Conservation (phyloP, 1,284 basidiomycete genomes). For the Moesziomyces globuligerus region DNA sequence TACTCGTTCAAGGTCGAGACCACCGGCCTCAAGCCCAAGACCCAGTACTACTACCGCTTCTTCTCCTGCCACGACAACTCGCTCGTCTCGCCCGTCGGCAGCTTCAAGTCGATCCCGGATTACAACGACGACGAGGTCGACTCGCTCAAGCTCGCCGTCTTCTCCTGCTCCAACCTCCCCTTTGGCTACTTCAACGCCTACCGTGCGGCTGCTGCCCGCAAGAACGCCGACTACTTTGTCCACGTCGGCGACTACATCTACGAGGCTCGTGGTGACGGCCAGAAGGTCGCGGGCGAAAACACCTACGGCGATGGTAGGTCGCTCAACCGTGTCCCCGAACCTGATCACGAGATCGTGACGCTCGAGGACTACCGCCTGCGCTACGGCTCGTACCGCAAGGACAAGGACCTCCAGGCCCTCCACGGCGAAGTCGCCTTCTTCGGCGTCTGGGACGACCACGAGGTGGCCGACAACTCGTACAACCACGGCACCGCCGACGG, state of each 20-base stretch:
- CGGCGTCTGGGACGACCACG: conserved; percentile 72
- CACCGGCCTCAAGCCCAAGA: conserved; percentile 72
- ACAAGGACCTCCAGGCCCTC: conserved; percentile 41
- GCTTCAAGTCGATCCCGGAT: conserved; percentile 70
- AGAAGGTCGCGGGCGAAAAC: conserved; percentile 28
- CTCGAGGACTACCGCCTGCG: conserved; percentile 75
- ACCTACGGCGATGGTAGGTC: conserved; percentile 66
- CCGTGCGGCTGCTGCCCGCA: conserved; percentile 72
- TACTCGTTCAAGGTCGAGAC: conserved; percentile 75
- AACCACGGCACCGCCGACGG: conserved; percentile 75
- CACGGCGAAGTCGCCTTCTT: conserved; percentile 35
- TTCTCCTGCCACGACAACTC: conserved; percentile 69
- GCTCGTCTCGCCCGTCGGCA: conserved; percentile 68
- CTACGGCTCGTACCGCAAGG: conserved; percentile 71
- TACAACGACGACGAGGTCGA: conserved; percentile 67
- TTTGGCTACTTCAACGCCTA: conserved; percentile 78
- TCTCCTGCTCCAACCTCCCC: conserved; percentile 73
- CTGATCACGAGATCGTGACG: conserved; percentile 73
- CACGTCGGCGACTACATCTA: conserved; percentile 75
- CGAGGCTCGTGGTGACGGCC: conserved; percentile 53
- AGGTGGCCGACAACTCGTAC: conserved; percentile 76
- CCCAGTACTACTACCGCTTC: conserved; percentile 75
- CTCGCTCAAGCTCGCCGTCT: conserved; percentile 73
- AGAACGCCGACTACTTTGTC: conserved; percentile 73
- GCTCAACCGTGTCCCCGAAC: conserved; percentile 64